Percentiles rank a stretch among this genome's conserved stretches.
These are phyloP conservation scores for Solanum gandarillasii DNA, from an alignment of 257 asterid genomes.

Conservation along the genomic window DNA sequence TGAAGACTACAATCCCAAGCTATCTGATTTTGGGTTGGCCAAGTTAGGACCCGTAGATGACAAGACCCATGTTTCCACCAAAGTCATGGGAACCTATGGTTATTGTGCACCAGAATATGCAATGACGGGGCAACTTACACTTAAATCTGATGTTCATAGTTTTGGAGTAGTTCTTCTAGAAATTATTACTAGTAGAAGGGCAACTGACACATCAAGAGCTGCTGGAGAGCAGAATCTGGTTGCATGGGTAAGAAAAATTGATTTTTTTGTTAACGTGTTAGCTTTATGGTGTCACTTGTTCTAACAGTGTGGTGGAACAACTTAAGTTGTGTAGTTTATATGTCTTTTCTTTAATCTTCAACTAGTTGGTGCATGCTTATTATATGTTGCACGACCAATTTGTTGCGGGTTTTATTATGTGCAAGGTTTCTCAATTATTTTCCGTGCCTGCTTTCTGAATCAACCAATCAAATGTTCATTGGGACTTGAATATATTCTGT, in stretches of 20 bases:
- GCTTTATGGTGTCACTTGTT: background rate
- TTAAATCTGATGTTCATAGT: constrained; percentile 62
- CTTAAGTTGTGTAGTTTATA: background rate
- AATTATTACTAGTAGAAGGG: constrained; percentile 63
- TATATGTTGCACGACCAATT: background rate
- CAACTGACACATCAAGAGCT: constrained; percentile 50
- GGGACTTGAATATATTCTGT: background rate
- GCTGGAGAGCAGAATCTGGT: constrained; percentile 67
- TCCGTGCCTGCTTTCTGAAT: background rate
- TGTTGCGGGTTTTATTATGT: background rate
- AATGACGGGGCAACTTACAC: constrained; percentile 62
- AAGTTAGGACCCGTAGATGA: constrained; percentile 66
- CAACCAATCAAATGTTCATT: background rate
- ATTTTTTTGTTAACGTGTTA: background rate
- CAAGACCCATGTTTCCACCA: constrained; percentile 50
- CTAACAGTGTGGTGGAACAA: background rate
- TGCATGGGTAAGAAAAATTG: constrained; percentile 50
- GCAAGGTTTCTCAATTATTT: background rate
- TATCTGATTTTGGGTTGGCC: constrained; percentile 72
- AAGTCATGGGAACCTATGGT: constrained; percentile 74
- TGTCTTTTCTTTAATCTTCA: background rate
- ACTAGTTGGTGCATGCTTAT: background rate
- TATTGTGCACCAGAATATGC: constrained; percentile 82
- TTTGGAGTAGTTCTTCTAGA: constrained; percentile 75
- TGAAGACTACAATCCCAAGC: constrained; percentile 49